These are phyloP conservation scores for Coniochaeta hoffmannii DNA, from an alignment of 2,329 filamentous ascomycete species.

Conservation along the genomic window DNA sequence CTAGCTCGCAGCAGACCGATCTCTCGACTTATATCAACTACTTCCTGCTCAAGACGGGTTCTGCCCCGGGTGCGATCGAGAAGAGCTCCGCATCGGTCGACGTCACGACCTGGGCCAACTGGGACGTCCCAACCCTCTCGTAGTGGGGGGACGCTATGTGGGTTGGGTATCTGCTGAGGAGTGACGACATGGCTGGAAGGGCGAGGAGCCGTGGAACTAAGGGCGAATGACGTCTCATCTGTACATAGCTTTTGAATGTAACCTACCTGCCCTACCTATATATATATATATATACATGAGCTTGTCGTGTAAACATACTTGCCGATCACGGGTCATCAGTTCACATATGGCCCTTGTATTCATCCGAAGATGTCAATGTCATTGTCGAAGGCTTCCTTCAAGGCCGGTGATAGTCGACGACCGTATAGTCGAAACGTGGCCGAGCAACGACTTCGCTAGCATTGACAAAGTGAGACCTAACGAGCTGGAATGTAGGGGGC, in stretches of 20 bases:
- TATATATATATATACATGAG: too few species aligned
- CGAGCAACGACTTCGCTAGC: too few species aligned
- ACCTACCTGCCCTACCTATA: too few species aligned
- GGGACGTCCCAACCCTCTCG: conserved; percentile 28
- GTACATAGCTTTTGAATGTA: background rate
- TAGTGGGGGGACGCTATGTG: conserved; percentile 10
- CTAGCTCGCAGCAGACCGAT: conserved; percentile 40
- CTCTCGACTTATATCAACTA: conserved; percentile 48
- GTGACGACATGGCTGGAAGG: background rate
- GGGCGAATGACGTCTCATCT: background rate
- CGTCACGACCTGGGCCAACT: conserved; percentile 31
- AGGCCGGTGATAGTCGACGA: too few species aligned
- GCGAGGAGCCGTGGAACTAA: background rate
- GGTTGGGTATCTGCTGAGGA: background rate
- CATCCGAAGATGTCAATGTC: too few species aligned
- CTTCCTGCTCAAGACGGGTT: conserved; percentile 35
- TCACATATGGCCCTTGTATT: too few species aligned
- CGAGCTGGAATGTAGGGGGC: too few species aligned
- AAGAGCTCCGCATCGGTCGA: conserved; percentile 30
- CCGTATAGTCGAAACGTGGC: too few species aligned
- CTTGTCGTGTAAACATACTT: too few species aligned
- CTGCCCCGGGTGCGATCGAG: conserved; percentile 26
- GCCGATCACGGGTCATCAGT: too few species aligned
- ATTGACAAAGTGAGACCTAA: too few species aligned
- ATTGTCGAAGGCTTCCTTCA: too few species aligned